phyloP scores from a whole-genome alignment of 2,329 filamentous ascomycete species.

The Phialophora macrospora region DNA sequence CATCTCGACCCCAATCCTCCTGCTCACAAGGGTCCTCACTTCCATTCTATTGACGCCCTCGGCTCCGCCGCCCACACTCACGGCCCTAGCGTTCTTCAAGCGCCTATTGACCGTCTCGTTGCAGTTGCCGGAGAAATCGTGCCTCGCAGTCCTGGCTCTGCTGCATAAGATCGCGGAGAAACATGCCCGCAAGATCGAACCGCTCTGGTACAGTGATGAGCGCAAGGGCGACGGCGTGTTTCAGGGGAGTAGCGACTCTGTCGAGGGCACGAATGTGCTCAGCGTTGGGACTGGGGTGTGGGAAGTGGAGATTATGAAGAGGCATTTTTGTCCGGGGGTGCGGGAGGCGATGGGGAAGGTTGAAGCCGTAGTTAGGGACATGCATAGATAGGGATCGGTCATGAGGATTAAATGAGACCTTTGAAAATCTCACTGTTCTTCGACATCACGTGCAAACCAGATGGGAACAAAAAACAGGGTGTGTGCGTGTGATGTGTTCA shows the following conservation, averaged over 20 bases:
- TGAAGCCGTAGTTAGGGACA: conserved; percentile 65
- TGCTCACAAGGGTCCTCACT: conserved; percentile 84
- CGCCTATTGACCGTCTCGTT: conserved; percentile 81
- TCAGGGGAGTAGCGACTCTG: conserved; percentile 71
- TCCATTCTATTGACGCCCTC: conserved; percentile 76
- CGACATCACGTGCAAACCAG: background rate
- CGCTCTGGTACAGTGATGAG: conserved; percentile 95
- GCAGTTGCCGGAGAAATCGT: conserved; percentile 88
- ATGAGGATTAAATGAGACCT: background rate
- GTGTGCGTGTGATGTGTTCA: background rate
- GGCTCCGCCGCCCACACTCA: conserved; percentile 73
- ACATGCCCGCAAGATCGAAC: conserved; percentile 78
- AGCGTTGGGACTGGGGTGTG: conserved; percentile 74
- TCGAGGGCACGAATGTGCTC: conserved; percentile 89
- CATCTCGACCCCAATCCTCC: conserved; percentile 89
- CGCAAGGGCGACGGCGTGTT: conserved; percentile 87
- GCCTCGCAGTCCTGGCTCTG: conserved; percentile 77
- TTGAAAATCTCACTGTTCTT: too few relatives aligned
- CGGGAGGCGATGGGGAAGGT: conserved; percentile 72
- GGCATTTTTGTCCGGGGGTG: conserved; percentile 86
- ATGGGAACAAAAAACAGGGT: background rate
- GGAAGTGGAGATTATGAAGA: conserved; percentile 86
- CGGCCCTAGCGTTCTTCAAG: conserved; percentile 91
- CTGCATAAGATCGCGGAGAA: conserved; percentile 77
- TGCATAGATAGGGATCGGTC: conserved; percentile 29